Percentiles rank a stretch among this genome's conserved stretches.
phyloP scores from a whole-genome alignment of 352 stramenopile species.

The Aphanomyces cochlioides region DNA sequence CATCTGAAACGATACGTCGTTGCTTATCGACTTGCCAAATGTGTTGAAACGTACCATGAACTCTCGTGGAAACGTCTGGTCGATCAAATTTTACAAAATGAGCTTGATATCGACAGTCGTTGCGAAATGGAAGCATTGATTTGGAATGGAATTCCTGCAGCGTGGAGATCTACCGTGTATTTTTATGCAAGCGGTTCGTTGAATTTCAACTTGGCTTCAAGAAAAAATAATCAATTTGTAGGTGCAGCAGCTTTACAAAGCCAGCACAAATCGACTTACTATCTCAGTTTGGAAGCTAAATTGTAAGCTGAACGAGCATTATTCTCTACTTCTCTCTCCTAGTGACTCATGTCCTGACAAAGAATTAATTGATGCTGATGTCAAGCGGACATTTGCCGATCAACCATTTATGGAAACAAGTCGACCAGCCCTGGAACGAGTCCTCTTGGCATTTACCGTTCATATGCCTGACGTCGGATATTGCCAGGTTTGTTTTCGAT shows the following conservation, averaged over 20 bases:
- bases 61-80: background rate
- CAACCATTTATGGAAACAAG: conserved; percentile 2
- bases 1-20: conserved; percentile 13
- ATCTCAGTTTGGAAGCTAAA: background rate
- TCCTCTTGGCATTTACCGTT: conserved; percentile 17
- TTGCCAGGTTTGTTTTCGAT: conserved; percentile 17
- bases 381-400: conserved; percentile 25
- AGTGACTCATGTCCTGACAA: background rate
- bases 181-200: conserved; percentile 18
- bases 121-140: background rate
- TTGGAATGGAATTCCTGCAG: conserved; percentile 4
- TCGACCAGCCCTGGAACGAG: background rate
- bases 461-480: conserved; percentile 6
- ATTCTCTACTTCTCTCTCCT: background rate
- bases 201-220: background rate
- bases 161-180: conserved; percentile 6
- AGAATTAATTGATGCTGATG: conserved; percentile 8
- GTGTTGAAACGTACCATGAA: background rate
- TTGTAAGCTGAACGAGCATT: background rate
- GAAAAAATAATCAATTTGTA: background rate
- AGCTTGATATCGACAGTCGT: background rate
- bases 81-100: conserved; percentile 2
- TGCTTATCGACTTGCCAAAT: background rate
- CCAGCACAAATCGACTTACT: background rate
- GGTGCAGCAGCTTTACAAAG: background rate